Evolutionary conservation across 768 basidiomycete genomes (phyloP), one percentile per base, ranked within the genome.

Genomic region (Podaxis pistillaris): DNA sequence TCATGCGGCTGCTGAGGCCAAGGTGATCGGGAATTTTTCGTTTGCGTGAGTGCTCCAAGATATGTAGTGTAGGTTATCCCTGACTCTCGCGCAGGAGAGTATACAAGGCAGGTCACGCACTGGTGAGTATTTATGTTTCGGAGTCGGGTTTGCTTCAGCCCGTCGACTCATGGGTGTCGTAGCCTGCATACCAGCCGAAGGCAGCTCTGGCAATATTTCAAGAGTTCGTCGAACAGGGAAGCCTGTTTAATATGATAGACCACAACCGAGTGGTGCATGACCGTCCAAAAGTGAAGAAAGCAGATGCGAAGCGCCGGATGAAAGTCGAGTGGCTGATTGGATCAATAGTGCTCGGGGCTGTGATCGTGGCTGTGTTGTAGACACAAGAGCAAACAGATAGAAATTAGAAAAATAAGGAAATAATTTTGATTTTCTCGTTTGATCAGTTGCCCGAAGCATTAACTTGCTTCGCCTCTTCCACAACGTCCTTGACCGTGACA

Each of bases 401-500:
- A 30, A 56, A 55, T 56, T 38, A 36, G 46, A 47, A 47, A 62
- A 62, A n/a, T 46, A 46, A 17, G 13, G 30, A 55, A 56, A 36
- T 62, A 33, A 62, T 55, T 62, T 49, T 62, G 44, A 46, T 22
- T 54, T 33, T 30, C 50, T 46, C 26, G 41, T 49, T 62, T 62
- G 61, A 62, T 56, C 41, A 62, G 60, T 55, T 15, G 61, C 51
- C 70, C 79, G 89, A 91, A 86, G 89, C 89, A 91, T 91, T 90
- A 87, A 76, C 76, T 91, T 91, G 89, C 88, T 89, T 91, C 84
- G 77, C 65, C 76, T 72, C 69, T 71, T 70, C 72, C 70, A 64
- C 68, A 68, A 64, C 72, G 71, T 73, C 69, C 72, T 67, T 67
- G 71, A 68, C 71, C 73, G 65, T 67, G 65, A 58, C 61, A 74